phyloP scores from a whole-genome alignment of 805 yeast species.

The Clavispora vitiphila region DNA sequence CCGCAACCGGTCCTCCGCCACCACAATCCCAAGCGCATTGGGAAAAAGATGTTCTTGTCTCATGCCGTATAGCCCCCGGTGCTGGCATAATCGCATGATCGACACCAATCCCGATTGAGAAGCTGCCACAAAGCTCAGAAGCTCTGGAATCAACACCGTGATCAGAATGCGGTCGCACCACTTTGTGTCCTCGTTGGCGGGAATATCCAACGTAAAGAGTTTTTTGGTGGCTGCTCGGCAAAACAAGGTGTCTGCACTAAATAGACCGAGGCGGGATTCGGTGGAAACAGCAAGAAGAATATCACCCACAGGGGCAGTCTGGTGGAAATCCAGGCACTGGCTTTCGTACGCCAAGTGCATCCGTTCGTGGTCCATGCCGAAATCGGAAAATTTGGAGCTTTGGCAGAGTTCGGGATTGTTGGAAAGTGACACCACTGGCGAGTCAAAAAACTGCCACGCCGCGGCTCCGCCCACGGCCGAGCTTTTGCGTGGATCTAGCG shows the following conservation, averaged over 20 bases:
- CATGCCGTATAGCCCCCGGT: constrained; percentile 36
- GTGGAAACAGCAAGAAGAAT: constrained; percentile 12
- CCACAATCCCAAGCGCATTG: constrained; percentile 23
- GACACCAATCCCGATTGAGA: constrained; percentile 35
- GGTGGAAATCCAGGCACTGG: not conserved
- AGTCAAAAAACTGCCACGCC: constrained; percentile 30
- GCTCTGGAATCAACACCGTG: constrained; percentile 29
- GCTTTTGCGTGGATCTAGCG: constrained; percentile 12
- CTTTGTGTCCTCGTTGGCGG: constrained; percentile 21
- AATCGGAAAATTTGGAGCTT: constrained; percentile 16
- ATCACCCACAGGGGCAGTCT: not conserved
- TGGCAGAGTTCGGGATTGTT: constrained; percentile 1
- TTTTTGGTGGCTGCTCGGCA: constrained; percentile 10
- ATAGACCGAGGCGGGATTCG: constrained; percentile 7
- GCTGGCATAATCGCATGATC: constrained; percentile 32
- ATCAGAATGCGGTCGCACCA: constrained; percentile 34
- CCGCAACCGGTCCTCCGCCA: constrained; percentile 24
- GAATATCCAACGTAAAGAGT: constrained; percentile 5
- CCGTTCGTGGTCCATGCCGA: constrained; percentile 33
- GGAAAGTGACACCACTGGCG: constrained; percentile 16
- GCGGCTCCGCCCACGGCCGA: constrained; percentile 26
- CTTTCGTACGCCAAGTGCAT: constrained; percentile 18
- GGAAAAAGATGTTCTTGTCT: constrained; percentile 41
- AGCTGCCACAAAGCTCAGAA: constrained; percentile 30
- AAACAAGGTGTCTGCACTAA: constrained; percentile 9